Percentiles rank a stretch among this genome's conserved stretches.
Conservation (phyloP, 1,284 basidiomycete species). For the Pseudozyma thailandica region DNA sequence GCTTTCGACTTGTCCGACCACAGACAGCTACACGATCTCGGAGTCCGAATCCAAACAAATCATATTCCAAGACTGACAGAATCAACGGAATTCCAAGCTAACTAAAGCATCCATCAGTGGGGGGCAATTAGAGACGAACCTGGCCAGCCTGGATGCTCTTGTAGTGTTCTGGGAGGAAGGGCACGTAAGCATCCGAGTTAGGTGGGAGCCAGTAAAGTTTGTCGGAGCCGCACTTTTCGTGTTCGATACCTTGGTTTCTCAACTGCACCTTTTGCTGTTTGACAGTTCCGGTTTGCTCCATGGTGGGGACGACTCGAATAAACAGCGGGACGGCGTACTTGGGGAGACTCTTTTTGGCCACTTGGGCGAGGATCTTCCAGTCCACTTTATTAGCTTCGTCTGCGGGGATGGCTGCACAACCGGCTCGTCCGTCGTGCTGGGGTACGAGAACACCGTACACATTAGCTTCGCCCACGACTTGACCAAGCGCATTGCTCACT, state of each 20-base stretch:
- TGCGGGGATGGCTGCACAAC: conserved; percentile 67
- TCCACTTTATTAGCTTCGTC: conserved; percentile 45
- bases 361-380: conserved; percentile 50
- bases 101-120: too few species aligned
- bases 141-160: conserved; percentile 52
- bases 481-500: conserved; percentile 63
- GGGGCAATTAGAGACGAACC: conserved; percentile 44
- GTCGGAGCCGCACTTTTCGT: conserved; percentile 52
- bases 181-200: conserved; percentile 46
- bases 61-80: too few species aligned
- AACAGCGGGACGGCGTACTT: conserved; percentile 69
- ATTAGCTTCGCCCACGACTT: conserved; percentile 65
- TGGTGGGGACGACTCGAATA: conserved; percentile 61
- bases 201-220: conserved; percentile 61
- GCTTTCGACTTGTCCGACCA: too few species aligned
- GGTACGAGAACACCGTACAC: conserved; percentile 68
- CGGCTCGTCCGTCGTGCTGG: conserved; percentile 67
- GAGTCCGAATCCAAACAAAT: too few species aligned
- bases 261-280: conserved; percentile 67
- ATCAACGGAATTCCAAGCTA: too few species aligned
- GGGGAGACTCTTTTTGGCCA: conserved; percentile 61
- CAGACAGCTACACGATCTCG: too few species aligned
- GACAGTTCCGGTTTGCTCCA: conserved; percentile 65
- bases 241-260: conserved; percentile 67
- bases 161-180: conserved; percentile 52